Conservation (phyloP, 2,329 filamentous ascomycete genomes). For the Ophiocordyceps robertsii region DNA sequence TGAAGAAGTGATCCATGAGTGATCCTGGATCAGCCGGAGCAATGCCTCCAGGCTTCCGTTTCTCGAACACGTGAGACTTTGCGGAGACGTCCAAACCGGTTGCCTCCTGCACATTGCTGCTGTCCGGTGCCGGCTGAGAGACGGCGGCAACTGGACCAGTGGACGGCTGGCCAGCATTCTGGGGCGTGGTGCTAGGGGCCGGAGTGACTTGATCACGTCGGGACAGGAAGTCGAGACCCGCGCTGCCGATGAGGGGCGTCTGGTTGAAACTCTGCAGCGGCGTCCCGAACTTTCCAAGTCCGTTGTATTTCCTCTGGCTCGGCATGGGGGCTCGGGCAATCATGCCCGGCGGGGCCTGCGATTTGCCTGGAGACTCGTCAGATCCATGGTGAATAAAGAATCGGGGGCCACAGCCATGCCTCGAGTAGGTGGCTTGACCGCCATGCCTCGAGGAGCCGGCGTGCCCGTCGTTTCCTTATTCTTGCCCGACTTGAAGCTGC, state of each 20-base stretch:
- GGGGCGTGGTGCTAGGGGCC: background rate
- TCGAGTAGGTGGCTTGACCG: no score
- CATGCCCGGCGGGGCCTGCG: background rate
- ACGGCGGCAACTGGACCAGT: background rate
- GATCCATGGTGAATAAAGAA: background rate
- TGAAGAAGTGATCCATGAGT: slow-evolving; percentile 9
- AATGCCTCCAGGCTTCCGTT: background rate
- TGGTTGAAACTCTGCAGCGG: background rate
- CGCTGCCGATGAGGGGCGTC: slow-evolving; percentile 7
- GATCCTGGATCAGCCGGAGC: background rate
- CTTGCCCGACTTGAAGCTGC: slow-evolving; percentile 10
- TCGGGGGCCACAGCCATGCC: no score
- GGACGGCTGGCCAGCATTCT: background rate
- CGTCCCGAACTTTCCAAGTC: background rate
- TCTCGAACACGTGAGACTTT: background rate
- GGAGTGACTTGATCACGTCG: background rate
- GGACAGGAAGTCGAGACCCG: slow-evolving; percentile 10
- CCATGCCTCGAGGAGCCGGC: no score
- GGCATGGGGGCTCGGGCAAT: slow-evolving; percentile 2
- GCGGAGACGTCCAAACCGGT: background rate
- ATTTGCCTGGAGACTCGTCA: background rate
- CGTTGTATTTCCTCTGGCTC: slow-evolving; percentile 8
- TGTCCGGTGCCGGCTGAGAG: background rate
- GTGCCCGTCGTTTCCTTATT: background rate
- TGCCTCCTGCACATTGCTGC: background rate